Evolutionary conservation across 257 asterid genomes (phyloP).

Genomic region (Marsdenia floribunda): DNA sequence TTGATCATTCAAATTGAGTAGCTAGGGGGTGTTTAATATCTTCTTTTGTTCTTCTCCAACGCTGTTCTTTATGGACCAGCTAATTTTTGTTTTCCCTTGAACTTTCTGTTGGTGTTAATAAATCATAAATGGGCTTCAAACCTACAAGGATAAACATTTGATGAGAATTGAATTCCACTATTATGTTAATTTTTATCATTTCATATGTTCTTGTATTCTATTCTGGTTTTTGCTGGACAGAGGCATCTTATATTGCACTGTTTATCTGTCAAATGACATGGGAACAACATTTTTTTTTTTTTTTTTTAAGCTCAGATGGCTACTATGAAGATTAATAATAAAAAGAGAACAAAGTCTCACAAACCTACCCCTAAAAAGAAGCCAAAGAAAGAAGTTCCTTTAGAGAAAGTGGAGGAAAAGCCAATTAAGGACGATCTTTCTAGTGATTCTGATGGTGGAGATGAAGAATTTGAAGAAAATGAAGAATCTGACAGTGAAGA

Average conservation of each 20-base stretch:
- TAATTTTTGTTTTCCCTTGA: background rate
- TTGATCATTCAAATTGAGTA: too few relatives aligned
- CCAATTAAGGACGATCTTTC: constrained; percentile 23
- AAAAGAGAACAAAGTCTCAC: background rate
- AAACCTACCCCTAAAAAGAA: constrained; percentile 10
- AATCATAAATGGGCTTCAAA: background rate
- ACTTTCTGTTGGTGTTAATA: background rate
- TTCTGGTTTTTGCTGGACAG: background rate
- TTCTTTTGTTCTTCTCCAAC: background rate
- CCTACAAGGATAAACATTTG: background rate
- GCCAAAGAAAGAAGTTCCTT: constrained; percentile 5
- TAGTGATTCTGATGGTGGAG: constrained; percentile 44
- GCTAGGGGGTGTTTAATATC: background rate
- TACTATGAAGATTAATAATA: constrained; percentile 1
- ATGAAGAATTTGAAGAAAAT: constrained; percentile 29
- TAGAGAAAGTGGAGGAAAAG: background rate
- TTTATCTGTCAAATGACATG: background rate
- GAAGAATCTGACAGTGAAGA: constrained; percentile 43
- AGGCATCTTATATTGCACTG: background rate
- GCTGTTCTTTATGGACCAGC: background rate
- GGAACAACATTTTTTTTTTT: background rate
- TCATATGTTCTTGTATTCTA: background rate
- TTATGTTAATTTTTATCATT: background rate
- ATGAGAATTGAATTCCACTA: background rate
- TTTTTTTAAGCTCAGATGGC: constrained; percentile 1